A percentile compares a stretch with the other conserved stretches of the same genome.
phyloP scores from a whole-genome alignment of 495 filamentous ascomycete species.

The Tuber microsphaerosporum region DNA sequence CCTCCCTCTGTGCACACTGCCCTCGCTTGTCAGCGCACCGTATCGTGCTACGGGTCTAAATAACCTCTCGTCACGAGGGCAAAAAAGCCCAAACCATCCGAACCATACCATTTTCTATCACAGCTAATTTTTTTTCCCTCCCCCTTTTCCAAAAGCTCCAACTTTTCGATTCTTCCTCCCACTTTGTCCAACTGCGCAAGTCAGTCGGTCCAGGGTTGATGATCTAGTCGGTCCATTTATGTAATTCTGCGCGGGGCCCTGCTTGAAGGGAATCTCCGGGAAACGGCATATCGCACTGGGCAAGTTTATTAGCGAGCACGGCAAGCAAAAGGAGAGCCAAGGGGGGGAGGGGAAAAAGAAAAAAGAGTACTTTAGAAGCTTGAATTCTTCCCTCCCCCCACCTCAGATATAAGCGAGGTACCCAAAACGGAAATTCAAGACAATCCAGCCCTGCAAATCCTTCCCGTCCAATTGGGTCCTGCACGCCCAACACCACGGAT shows the following conservation, averaged over 20 bases:
- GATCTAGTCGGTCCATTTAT: not conserved
- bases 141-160: not conserved
- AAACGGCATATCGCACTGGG: not conserved
- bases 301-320: not conserved
- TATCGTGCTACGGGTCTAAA: not conserved
- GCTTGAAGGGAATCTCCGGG: not conserved
- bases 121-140: not conserved
- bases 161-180: not conserved
- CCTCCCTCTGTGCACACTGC: not conserved
- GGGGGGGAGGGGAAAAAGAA: not conserved
- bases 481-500: conserved; percentile 1
- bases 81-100: not conserved
- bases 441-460: not conserved
- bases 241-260: not conserved
- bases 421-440: not conserved
- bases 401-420: not conserved
- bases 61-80: conserved; percentile 1
- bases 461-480: not conserved
- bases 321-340: not conserved
- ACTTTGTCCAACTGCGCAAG: not conserved
- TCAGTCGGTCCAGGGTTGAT: not conserved
- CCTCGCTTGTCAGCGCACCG: not conserved
- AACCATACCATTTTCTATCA: not conserved
- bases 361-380: not conserved
- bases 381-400: not conserved